A percentile compares a stretch with the other conserved stretches of the same genome.
Conservation (phyloP, 2,329 filamentous ascomycete genomes). For the Alternaria sp. region DNA sequence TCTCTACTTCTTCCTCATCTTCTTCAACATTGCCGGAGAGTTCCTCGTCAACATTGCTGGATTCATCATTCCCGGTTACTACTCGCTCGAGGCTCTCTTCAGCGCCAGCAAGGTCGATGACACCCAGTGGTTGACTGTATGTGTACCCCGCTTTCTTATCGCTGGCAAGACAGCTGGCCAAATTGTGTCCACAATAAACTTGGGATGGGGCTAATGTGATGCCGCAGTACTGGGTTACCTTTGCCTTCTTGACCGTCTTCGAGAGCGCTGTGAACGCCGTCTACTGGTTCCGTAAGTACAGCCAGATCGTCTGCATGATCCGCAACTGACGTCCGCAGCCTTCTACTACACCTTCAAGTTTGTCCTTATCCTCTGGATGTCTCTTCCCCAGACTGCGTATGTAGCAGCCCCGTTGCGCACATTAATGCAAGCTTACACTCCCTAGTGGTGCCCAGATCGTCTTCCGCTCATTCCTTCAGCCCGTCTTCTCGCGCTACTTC, state of each 20-base stretch:
- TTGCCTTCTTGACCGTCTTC: slow-evolving; percentile 80
- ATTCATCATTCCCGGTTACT: slow-evolving; percentile 83
- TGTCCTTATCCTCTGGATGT: slow-evolving; percentile 94
- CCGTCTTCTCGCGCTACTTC: slow-evolving; percentile 94
- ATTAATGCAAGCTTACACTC: slow-evolving; percentile 13
- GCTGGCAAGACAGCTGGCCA: slow-evolving; percentile 1
- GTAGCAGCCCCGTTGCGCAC: slow-evolving; percentile 44
- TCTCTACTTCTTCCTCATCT: slow-evolving; percentile 88
- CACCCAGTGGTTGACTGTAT: slow-evolving; percentile 75
- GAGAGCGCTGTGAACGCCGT: slow-evolving; percentile 85
- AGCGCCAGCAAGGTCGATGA: slow-evolving; percentile 74
- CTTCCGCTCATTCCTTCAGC: slow-evolving; percentile 94
- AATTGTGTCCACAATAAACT: not conserved
- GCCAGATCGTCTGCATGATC: not conserved
- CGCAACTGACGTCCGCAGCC: slow-evolving; percentile 52
- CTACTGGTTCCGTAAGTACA: slow-evolving; percentile 78
- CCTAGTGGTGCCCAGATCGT: slow-evolving; percentile 89
- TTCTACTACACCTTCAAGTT: slow-evolving; percentile 99
- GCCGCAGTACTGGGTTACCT: slow-evolving; percentile 82
- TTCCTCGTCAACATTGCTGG: slow-evolving; percentile 87
- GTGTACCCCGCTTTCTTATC: slow-evolving; percentile 19
- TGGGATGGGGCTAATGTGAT: slow-evolving; percentile 20
- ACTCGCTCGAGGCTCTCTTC: slow-evolving; percentile 81
- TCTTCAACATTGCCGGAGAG: slow-evolving; percentile 90
- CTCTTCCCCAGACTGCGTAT: slow-evolving; percentile 91